A percentile compares a stretch with the other conserved stretches of the same genome.
Conservation (phyloP, 768 basidiomycete genomes). For the Tephrocybe sp. region DNA sequence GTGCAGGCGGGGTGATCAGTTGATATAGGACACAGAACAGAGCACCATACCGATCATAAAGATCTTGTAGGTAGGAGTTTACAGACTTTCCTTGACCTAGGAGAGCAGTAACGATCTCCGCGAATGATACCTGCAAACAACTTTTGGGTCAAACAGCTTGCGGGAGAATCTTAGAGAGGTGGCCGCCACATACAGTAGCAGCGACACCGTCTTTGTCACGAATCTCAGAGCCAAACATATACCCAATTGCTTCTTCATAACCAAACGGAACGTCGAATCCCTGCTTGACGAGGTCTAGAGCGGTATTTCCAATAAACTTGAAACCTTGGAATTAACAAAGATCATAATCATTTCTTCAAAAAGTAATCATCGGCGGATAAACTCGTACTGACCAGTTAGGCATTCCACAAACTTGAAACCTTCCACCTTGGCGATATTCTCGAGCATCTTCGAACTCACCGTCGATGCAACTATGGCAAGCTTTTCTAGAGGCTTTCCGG, state of each 20-base stretch:
- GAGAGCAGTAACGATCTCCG: constrained; percentile 60
- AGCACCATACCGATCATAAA: constrained; percentile 54
- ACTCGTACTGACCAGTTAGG: constrained; percentile 67
- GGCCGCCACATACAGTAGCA: constrained; percentile 54
- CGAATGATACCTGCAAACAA: constrained; percentile 57
- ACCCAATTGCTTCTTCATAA: constrained; percentile 93
- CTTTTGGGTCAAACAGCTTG: not conserved
- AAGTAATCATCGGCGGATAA: too few relatives aligned
- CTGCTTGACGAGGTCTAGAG: constrained; percentile 57
- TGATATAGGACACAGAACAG: not conserved
- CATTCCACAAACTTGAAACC: constrained; percentile 87
- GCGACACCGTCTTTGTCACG: constrained; percentile 89
- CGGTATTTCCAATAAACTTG: constrained; percentile 89
- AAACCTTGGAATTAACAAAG: constrained; percentile 52
- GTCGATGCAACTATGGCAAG: constrained; percentile 88
- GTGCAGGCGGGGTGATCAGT: not conserved
- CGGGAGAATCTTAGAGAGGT: not conserved
- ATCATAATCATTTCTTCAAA: not conserved
- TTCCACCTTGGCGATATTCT: constrained; percentile 69
- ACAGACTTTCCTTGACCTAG: constrained; percentile 53
- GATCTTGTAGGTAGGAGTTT: constrained; percentile 53
- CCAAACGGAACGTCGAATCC: constrained; percentile 80
- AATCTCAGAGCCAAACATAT: constrained; percentile 79
- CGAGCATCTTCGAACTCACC: constrained; percentile 90
- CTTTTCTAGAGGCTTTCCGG: constrained; percentile 49